Evolutionary conservation across 2,329 filamentous ascomycete genomes (phyloP).

Genomic region (Grosmannia huntii): DNA sequence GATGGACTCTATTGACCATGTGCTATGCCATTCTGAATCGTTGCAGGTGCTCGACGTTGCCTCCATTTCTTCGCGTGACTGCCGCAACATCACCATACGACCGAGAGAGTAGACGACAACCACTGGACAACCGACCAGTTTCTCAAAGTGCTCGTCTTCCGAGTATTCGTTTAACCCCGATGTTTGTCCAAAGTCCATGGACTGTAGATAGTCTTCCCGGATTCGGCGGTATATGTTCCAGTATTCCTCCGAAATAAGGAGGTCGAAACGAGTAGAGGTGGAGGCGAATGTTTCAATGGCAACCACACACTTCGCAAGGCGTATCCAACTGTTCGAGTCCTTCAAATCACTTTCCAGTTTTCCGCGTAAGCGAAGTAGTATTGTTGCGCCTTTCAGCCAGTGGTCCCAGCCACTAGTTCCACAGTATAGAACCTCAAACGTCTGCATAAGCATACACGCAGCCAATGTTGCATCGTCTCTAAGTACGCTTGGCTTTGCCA

Average conservation of each 20-base stretch:
- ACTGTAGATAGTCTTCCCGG: background rate
- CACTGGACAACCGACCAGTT: background rate
- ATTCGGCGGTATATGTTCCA: background rate
- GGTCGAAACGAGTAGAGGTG: background rate
- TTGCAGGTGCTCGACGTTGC: background rate
- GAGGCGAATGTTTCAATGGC: background rate
- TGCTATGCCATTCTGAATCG: background rate
- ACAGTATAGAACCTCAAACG: background rate
- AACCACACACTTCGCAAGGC: background rate
- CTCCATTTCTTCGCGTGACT: background rate
- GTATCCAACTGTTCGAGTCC: background rate
- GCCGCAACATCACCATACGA: background rate
- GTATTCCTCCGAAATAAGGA: background rate
- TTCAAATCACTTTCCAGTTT: background rate
- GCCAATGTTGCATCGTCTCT: background rate
- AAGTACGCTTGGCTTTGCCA: background rate
- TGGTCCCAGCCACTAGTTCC: background rate
- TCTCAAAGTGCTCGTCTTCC: background rate
- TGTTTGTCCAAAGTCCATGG: background rate
- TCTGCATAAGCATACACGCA: background rate
- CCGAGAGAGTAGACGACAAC: background rate
- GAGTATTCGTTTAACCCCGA: background rate
- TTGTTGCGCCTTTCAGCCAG: background rate
- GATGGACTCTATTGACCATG: background rate
- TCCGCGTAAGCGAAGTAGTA: background rate